Conservation (phyloP, 2,329 filamentous ascomycete genomes). For the Penicillium crustosum region DNA sequence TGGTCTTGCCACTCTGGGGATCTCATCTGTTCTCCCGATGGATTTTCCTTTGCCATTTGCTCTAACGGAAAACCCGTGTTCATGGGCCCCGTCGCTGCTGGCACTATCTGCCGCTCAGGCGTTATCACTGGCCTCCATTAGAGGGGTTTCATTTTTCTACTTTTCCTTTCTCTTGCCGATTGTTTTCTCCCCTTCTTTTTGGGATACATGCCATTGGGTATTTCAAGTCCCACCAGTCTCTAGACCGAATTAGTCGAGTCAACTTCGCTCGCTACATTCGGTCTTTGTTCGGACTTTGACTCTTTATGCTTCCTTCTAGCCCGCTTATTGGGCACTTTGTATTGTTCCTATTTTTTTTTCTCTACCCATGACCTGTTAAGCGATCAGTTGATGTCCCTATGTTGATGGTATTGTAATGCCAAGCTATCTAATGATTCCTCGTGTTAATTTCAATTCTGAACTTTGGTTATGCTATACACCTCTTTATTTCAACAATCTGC, state of each 20-base stretch:
- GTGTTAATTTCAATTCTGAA: background rate
- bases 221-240: too few species aligned
- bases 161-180: background rate
- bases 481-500: background rate
- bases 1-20: slow-evolving; percentile 29
- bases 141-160: background rate
- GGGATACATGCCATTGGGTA: background rate
- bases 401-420: slow-evolving; percentile 7
- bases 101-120: slow-evolving; percentile 36
- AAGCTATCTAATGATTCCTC: slow-evolving; percentile 12
- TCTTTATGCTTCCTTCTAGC: background rate
- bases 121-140: slow-evolving; percentile 16
- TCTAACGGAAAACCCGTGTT: slow-evolving; percentile 28
- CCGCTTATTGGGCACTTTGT: background rate
- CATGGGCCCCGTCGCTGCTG: slow-evolving; percentile 43
- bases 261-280: background rate
- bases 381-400: slow-evolving; percentile 13
- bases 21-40: slow-evolving; percentile 36
- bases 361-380: slow-evolving; percentile 6
- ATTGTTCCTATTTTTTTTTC: background rate
- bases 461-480: too few species aligned
- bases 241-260: background rate
- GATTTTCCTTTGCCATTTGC: slow-evolving; percentile 38
- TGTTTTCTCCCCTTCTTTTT: background rate
- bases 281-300: background rate